Percentiles rank a stretch among this genome's conserved stretches.
These are phyloP conservation scores for Rhizopus arrhizus DNA, from an alignment of 371 early-diverging fungal genomes.

Conservation along the genomic window DNA sequence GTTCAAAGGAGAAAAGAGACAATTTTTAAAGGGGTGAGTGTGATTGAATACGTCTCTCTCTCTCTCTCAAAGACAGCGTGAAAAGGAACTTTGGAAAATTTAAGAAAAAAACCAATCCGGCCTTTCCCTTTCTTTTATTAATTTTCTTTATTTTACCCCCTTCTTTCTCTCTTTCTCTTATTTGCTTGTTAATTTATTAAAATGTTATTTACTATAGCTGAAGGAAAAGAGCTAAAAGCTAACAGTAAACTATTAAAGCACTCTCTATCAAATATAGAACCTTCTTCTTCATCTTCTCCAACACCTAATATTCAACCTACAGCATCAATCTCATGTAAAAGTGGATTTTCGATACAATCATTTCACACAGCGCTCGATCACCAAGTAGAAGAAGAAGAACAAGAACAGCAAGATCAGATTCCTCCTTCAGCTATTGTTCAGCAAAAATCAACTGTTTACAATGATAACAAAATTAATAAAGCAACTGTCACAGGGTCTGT, in stretches of 20 bases:
- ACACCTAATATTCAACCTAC: constrained; percentile 8
- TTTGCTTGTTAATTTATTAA: background rate
- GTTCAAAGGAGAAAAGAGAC: too few species aligned
- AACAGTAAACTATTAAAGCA: background rate
- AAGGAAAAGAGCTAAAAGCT: background rate
- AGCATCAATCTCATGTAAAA: constrained; percentile 24
- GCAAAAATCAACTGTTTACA: background rate
- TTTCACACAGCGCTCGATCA: constrained; percentile 27
- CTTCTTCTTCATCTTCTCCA: background rate
- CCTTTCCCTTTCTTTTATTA: too few species aligned
- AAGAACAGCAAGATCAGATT: constrained; percentile 1
- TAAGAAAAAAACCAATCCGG: too few species aligned
- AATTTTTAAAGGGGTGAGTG: too few species aligned
- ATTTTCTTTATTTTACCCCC: too few species aligned
- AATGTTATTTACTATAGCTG: background rate
- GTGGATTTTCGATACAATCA: constrained; percentile 21
- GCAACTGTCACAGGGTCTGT: background rate
- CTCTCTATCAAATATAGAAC: background rate
- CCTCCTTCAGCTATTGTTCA: background rate
- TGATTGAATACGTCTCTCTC: too few species aligned
- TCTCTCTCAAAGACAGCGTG: too few species aligned
- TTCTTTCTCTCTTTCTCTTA: too few species aligned
- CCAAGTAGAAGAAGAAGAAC: constrained; percentile 6
- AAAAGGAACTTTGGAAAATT: too few species aligned
- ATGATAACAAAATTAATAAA: background rate